These are phyloP conservation scores for Thoreauomyces humboldtii DNA, from an alignment of 192 early-diverging fungal species.

Conservation along the genomic window DNA sequence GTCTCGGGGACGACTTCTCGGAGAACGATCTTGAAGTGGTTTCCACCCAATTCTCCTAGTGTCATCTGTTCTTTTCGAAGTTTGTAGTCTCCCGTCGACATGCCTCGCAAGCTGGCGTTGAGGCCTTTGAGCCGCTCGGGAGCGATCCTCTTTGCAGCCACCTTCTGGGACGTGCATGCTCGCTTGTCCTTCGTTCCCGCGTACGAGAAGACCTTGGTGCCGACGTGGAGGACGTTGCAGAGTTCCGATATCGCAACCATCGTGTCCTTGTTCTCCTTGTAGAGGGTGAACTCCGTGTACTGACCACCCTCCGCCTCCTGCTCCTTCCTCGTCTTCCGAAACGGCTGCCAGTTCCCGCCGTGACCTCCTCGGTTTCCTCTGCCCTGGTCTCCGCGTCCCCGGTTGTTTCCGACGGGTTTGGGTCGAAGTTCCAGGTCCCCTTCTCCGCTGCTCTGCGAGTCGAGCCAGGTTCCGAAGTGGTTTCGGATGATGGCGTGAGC, in stretches of 20 bases:
- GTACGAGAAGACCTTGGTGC: constrained; percentile 64
- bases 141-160: constrained; percentile 64
- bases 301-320: constrained; percentile 69
- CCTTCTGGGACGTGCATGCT: constrained; percentile 81
- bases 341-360: constrained; percentile 2
- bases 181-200: constrained; percentile 96
- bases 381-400: neutral
- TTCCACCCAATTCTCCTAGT: constrained; percentile 85
- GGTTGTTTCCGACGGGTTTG: constrained; percentile 22
- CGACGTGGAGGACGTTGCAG: constrained; percentile 37
- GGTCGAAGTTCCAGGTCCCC: constrained; percentile 3
- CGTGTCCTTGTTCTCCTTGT: constrained; percentile 92
- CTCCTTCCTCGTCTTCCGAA: constrained; percentile 4
- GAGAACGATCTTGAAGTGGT: constrained; percentile 85
- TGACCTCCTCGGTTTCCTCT: neutral
- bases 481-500: too few relatives aligned
- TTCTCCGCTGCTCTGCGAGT: constrained; percentile 46
- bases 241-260: constrained; percentile 77
- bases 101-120: constrained; percentile 51
- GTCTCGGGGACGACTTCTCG: neutral
- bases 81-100: constrained; percentile 73
- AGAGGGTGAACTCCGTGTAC: constrained; percentile 80
- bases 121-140: constrained; percentile 55
- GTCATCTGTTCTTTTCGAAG: constrained; percentile 63
- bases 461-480: constrained; percentile 47